A percentile compares a stretch with the other conserved stretches of the same genome.
Evolutionary conservation across 2,329 filamentous ascomycete genomes (phyloP).

Genomic region (Metarhizium album): DNA sequence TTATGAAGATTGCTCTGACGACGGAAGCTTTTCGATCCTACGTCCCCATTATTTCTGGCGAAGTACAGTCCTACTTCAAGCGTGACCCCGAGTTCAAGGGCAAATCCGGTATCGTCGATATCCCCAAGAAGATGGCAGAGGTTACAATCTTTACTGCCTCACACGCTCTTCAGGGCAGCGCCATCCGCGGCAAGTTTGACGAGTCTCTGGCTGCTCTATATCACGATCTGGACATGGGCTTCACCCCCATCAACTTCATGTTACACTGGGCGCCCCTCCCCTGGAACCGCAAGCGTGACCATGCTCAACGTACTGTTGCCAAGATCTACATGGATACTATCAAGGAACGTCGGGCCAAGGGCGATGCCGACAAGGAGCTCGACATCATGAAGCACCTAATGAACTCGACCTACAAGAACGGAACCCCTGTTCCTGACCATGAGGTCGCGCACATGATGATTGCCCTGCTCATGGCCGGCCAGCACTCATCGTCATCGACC

Average conservation of each 20-base stretch:
- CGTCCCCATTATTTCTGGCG: conserved; percentile 65
- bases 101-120: conserved; percentile 56
- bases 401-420: conserved; percentile 77
- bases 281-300: conserved; percentile 75
- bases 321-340: conserved; percentile 78
- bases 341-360: conserved; percentile 50
- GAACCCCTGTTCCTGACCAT: conserved; percentile 64
- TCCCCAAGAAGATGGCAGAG: conserved; percentile 68
- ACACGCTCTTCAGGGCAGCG: conserved; percentile 72
- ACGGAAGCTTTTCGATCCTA: conserved; percentile 65
- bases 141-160: conserved; percentile 87
- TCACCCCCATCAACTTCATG: conserved; percentile 82
- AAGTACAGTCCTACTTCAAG: conserved; percentile 65
- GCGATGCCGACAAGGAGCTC: conserved; percentile 38
- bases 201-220: conserved; percentile 71
- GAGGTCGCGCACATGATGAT: conserved; percentile 94
- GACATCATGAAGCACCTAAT: conserved; percentile 92
- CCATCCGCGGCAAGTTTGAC: conserved; percentile 72
- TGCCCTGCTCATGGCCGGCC: conserved; percentile 81
- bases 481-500: conserved; percentile 80
- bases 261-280: conserved; percentile 80
- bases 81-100: conserved; percentile 55
- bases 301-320: conserved; percentile 69
- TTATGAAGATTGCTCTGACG: conserved; percentile 73
- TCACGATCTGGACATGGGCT: conserved; percentile 84